These are phyloP conservation scores for Polymyxa betae DNA, from an alignment of 208 protist species.

Conservation along the genomic window DNA sequence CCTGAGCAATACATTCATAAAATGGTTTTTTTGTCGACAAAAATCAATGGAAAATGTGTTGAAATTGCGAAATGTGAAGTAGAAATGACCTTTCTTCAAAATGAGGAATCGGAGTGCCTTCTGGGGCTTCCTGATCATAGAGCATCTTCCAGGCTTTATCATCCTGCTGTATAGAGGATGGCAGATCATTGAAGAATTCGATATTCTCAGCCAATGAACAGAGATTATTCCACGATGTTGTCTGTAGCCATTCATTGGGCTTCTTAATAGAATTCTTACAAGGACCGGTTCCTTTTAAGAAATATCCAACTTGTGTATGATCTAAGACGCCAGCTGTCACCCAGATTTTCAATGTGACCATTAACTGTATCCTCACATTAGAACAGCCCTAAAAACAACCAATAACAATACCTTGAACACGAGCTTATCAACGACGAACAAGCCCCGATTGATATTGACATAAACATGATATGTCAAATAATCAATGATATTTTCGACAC, in stretches of 20 bases:
- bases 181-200: constrained; percentile 87
- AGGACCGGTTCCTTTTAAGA: neutral
- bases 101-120: constrained; percentile 81
- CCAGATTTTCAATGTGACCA: neutral
- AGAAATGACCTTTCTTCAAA: constrained; percentile 84
- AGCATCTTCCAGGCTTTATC: constrained; percentile 88
- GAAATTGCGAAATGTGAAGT: no score
- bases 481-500: constrained; percentile 93
- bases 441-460: constrained; percentile 90
- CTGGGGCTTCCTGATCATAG: constrained; percentile 90
- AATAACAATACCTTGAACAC: constrained; percentile 92
- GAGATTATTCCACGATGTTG: constrained; percentile 81
- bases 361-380: neutral
- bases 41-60: constrained; percentile 83
- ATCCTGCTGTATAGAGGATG: constrained; percentile 86
- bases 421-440: constrained; percentile 95
- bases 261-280: constrained; percentile 72
- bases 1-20: no score
- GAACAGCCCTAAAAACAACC: constrained; percentile 87
- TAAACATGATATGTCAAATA: constrained; percentile 88
- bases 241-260: constrained; percentile 90
- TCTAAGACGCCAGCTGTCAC: neutral
- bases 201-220: neutral
- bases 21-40: no score
- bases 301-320: neutral